Evolutionary conservation across 371 early-diverging fungal genomes (phyloP), one percentile per base, ranked within the genome.

Genomic region (Actinomucor elegans): DNA sequence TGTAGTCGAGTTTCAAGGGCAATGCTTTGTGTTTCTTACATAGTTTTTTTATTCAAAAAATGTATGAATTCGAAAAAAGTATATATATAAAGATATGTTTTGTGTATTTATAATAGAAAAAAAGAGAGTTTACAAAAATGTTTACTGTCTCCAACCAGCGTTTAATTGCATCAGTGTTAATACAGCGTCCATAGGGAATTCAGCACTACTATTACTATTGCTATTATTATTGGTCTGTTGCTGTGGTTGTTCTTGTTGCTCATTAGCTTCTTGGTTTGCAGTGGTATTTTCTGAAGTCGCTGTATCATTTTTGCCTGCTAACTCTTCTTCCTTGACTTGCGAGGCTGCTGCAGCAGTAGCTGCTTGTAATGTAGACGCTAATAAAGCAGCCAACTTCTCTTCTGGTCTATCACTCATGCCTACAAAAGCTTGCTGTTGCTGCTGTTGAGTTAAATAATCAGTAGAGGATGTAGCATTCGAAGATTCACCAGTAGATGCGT

Each of bases 111-210:
- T 20, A 41, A 12, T 12, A 4, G 27, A 15, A 31, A 7, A 7
- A 7, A 7, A 11, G 31, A 31, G 5, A 31, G 31, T 31, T 31
- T 31, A 31, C 11, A 31, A 4, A 35, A 10, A 42, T 17, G 4
- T 28, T 53, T 64, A 77, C 53, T 73, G 80, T 56, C 81, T 74
- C 82, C 82, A 81, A 41, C 80, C 79, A 41, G 80, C 80, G 49
- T 83, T 83, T 33, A 83, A 47, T 48, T 83, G 84, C 84, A 83
- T 83, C 44, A 83, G 44, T 9, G 84, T 83, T 45, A 83, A 63
- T 48, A 84, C 84, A 18, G 84, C 84, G 57, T 84, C 84, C 81
- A 84, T 80, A 1, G 84, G 82, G 31, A 77, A 81, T 47, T 84
- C 81, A 6, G 71, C 67, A 36, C 66, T 57, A 33, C 36, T 55